Evolutionary conservation across 116 monocot species (phyloP).

Genomic region (Posidonia oceanica): DNA sequence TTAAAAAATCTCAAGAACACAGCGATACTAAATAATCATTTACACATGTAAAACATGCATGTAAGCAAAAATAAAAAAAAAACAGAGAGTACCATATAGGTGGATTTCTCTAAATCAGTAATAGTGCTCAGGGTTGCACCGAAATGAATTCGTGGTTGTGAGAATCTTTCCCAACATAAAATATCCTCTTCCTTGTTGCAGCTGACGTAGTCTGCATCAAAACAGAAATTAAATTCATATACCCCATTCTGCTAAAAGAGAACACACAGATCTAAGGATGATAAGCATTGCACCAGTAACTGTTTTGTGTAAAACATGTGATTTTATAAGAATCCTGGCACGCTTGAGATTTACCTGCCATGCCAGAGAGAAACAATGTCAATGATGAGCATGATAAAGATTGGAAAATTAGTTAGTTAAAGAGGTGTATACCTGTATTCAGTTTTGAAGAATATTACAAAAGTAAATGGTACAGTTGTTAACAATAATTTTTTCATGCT

Average conservation of each 20-base stretch:
- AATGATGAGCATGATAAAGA: not conserved
- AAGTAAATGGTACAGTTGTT: too few species aligned
- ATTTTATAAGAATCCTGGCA: conserved; percentile 75
- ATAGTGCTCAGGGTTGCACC: conserved; percentile 44
- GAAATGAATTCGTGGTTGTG: conserved; percentile 42
- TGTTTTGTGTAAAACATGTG: conserved; percentile 42
- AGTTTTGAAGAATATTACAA: too few species aligned
- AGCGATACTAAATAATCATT: too few species aligned
- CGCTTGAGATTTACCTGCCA: conserved; percentile 84
- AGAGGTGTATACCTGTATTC: too few species aligned
- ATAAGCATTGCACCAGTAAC: conserved; percentile 54
- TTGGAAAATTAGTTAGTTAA: not conserved
- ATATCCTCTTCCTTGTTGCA: conserved; percentile 77
- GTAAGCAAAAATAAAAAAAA: not conserved
- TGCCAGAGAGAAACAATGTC: not conserved
- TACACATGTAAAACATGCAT: too few species aligned
- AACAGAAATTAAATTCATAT: not conserved
- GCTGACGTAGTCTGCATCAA: conserved; percentile 32
- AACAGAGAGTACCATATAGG: conserved; percentile 21
- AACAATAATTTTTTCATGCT: too few species aligned
- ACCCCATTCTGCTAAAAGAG: not conserved
- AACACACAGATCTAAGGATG: not conserved
- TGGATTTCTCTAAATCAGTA: conserved; percentile 20
- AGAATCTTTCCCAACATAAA: conserved; percentile 53
- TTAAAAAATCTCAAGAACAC: too few species aligned